Conservation (phyloP, 306 rosid genomes). For the Cucurbita pepo region DNA sequence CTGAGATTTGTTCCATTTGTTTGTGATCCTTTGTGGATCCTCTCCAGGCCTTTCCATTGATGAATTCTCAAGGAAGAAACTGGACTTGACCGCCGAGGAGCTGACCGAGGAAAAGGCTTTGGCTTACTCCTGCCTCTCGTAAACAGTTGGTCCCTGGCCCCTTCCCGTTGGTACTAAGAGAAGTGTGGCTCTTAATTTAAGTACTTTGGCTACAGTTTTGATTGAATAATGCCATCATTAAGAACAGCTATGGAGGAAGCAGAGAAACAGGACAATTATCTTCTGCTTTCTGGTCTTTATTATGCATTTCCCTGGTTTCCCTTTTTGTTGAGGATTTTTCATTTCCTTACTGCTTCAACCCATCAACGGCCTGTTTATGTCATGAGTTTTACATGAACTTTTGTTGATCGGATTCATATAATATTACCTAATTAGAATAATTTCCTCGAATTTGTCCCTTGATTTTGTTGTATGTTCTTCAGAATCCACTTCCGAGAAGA, state of each 20-base stretch:
- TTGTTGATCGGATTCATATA: not conserved
- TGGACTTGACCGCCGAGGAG: constrained; percentile 74
- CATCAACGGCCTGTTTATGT: not conserved
- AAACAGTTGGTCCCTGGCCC: not conserved
- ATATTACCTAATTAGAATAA: not conserved
- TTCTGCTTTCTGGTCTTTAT: not conserved
- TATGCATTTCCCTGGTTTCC: not conserved
- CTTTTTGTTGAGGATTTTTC: not conserved
- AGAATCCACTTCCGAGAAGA: not conserved
- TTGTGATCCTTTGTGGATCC: not conserved
- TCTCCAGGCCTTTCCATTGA: constrained; percentile 64
- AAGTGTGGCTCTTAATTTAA: not conserved
- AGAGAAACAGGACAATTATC: constrained; percentile 1
- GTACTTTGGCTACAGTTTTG: constrained; percentile 5
- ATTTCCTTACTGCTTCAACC: not conserved
- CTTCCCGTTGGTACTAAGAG: not conserved
- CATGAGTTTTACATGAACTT: not conserved
- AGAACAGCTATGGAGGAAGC: constrained; percentile 5
- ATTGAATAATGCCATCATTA: constrained; percentile 8
- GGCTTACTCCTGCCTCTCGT: constrained; percentile 89
- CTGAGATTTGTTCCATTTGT: not conserved
- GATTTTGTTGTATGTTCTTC: not conserved
- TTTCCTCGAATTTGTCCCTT: not conserved
- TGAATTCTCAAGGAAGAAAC: constrained; percentile 79
- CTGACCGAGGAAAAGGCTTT: constrained; percentile 75